A percentile compares a stretch with the other conserved stretches of the same genome.
These are phyloP conservation scores for Apostasia shenzhenica DNA, from an alignment of 106 monocot genomes.

Conservation along the genomic window DNA sequence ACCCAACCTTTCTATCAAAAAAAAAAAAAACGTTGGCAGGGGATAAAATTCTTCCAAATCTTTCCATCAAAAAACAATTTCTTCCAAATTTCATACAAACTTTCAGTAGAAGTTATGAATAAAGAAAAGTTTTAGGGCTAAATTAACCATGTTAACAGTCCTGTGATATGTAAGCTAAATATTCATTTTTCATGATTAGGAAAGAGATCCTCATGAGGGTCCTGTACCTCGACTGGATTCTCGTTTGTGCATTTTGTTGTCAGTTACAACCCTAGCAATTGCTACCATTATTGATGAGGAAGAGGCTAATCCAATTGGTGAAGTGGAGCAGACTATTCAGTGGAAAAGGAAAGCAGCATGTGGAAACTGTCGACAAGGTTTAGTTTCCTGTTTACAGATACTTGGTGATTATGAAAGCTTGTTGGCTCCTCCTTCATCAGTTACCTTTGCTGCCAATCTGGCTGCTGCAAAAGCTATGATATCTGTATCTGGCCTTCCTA, in stretches of 20 bases:
- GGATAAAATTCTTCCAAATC: no score
- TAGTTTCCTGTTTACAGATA: constrained; percentile 63
- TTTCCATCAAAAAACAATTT: no score
- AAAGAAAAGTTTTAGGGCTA: no score
- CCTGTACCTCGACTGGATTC: constrained; percentile 90
- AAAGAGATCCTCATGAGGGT: constrained; percentile 93
- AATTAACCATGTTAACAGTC: no score
- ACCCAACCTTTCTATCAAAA: no score
- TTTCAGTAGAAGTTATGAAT: no score
- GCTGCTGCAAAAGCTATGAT: constrained; percentile 91
- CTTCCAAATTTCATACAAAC: no score
- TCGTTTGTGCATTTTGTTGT: constrained; percentile 74
- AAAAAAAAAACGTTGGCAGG: no score
- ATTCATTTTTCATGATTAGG: constrained; percentile 21
- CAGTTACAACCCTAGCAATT: constrained; percentile 72
- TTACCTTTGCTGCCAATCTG: constrained; percentile 71
- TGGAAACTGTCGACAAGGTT: constrained; percentile 45
- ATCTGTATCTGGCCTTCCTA: constrained; percentile 63
- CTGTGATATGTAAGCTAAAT: no score
- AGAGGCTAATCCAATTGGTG: constrained; percentile 25
- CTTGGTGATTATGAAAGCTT: constrained; percentile 80
- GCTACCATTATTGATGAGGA: constrained; percentile 75
- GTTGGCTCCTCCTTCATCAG: constrained; percentile 67
- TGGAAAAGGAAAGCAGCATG: constrained; percentile 36
- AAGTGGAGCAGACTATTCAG: constrained; percentile 17